Percentiles rank a stretch among this genome's conserved stretches.
These are phyloP conservation scores for Dentipellis sp. DNA, from an alignment of 768 basidiomycete genomes.

Conservation along the genomic window DNA sequence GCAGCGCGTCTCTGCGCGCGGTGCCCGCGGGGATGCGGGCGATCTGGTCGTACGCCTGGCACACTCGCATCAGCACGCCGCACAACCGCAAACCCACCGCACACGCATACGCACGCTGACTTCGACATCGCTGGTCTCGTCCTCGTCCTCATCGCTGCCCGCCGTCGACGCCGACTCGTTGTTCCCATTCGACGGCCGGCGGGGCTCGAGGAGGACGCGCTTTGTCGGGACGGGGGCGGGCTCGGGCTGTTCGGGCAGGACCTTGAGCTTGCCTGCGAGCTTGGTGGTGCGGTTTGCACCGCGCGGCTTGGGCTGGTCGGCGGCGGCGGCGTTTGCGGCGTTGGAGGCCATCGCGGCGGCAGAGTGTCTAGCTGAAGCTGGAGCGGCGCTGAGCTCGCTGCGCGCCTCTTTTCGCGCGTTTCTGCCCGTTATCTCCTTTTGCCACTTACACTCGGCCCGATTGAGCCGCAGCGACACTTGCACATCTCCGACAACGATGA, in stretches of 20 bases:
- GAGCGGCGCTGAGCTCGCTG: no score
- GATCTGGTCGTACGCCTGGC: constrained; percentile 87
- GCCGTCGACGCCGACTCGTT: constrained; percentile 22
- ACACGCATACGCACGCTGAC: no score
- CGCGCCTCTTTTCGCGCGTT: no score
- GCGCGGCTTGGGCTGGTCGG: constrained; percentile 45
- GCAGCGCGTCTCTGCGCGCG: constrained; percentile 83
- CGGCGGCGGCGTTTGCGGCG: not conserved
- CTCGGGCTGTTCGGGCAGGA: constrained; percentile 79
- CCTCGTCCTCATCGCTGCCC: constrained; percentile 36
- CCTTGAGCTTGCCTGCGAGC: constrained; percentile 79
- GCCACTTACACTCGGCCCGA: no score
- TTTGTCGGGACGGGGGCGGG: constrained; percentile 20
- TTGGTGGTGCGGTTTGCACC: constrained; percentile 77
- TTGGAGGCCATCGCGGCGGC: no score
- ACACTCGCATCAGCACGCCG: not conserved
- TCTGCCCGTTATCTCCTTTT: no score
- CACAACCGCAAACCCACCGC: no score
- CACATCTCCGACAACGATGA: no score
- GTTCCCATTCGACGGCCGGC: constrained; percentile 15
- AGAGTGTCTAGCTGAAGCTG: no score
- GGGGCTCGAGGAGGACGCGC: constrained; percentile 12
- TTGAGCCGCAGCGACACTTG: no score
- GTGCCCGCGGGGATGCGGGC: constrained; percentile 92
- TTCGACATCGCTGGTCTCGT: constrained; percentile 57